Conservation (phyloP, 106 monocot species). For the Acorus calamus region DNA sequence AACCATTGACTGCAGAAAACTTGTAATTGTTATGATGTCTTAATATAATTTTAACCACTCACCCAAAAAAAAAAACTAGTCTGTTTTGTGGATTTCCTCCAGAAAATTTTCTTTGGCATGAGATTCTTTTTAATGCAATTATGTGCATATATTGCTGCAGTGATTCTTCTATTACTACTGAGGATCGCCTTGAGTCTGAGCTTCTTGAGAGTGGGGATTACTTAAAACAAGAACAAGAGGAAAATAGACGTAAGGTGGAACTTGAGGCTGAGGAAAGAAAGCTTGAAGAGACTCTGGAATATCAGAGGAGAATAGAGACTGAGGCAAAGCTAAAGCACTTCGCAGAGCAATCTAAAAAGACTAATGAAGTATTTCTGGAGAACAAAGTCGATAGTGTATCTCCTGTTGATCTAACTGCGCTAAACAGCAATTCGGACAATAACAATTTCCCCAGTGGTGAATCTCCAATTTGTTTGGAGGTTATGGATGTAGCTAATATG, state of each 20-base stretch:
- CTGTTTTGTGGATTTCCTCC: too few relatives aligned
- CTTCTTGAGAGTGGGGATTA: constrained; percentile 18
- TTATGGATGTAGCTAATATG: constrained; percentile 62
- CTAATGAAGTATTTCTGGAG: constrained; percentile 4
- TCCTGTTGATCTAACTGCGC: constrained; percentile 5
- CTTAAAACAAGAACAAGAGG: constrained; percentile 59
- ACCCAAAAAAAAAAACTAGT: too few relatives aligned
- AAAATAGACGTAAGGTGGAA: constrained; percentile 37
- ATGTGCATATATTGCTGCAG: too few relatives aligned
- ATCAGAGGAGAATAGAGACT: constrained; percentile 74
- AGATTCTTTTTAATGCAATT: too few relatives aligned
- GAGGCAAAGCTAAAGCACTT: constrained; percentile 71
- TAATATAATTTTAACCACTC: too few relatives aligned
- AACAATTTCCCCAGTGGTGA: constrained; percentile 8
- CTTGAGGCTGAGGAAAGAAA: constrained; percentile 88
- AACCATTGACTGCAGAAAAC: too few relatives aligned
- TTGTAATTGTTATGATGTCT: too few relatives aligned
- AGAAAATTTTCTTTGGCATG: too few relatives aligned
- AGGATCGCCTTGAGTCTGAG: constrained; percentile 19
- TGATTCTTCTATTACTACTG: too few relatives aligned
- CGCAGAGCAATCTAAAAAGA: constrained; percentile 45
- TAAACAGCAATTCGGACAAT: constrained; percentile 6
- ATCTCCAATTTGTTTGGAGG: constrained; percentile 21
- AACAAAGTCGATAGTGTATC: constrained; percentile 1
- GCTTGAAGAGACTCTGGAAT: constrained; percentile 80